Evolutionary conservation across 140 eudicot genomes (phyloP).

Genomic region (Ambrosia hybrid): DNA sequence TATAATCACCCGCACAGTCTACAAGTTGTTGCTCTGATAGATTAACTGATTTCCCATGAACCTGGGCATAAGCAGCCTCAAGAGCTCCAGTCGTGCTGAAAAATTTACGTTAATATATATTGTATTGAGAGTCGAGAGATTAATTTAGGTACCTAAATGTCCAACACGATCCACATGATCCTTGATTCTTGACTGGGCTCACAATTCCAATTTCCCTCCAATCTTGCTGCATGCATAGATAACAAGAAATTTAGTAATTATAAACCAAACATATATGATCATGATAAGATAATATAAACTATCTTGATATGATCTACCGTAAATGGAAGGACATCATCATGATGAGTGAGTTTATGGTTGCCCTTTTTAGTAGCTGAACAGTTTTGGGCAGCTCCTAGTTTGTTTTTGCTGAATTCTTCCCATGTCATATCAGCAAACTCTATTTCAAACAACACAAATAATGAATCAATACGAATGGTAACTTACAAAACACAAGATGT

Average conservation of each 20-base stretch:
- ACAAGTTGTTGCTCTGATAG: constrained; percentile 97
- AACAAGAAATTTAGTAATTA: neutral
- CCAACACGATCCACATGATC: constrained; percentile 97
- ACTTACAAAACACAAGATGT: too few relatives aligned
- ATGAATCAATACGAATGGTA: neutral
- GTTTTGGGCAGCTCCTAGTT: constrained; percentile 86
- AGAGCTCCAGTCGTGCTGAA: constrained; percentile 92
- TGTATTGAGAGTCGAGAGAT: neutral
- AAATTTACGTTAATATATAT: neutral
- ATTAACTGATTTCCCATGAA: constrained; percentile 68
- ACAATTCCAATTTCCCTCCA: constrained; percentile 90
- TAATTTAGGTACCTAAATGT: constrained; percentile 69
- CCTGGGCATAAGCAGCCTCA: constrained; percentile 98
- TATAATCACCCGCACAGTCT: constrained; percentile 86
- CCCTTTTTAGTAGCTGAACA: constrained; percentile 89
- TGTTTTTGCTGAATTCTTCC: constrained; percentile 77
- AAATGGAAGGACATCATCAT: constrained; percentile 55
- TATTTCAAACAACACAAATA: constrained; percentile 29
- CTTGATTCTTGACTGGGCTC: constrained; percentile 87
- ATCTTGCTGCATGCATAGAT: constrained; percentile 59
- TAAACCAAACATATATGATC: too few relatives aligned
- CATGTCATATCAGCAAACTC: constrained; percentile 92
- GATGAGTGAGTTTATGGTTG: constrained; percentile 64
- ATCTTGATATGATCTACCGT: constrained; percentile 36
- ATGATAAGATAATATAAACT: too few relatives aligned